Base-by-base conservation (phyloP, 1,139 yeast genomes). In the Hansenula anomala region DNA sequence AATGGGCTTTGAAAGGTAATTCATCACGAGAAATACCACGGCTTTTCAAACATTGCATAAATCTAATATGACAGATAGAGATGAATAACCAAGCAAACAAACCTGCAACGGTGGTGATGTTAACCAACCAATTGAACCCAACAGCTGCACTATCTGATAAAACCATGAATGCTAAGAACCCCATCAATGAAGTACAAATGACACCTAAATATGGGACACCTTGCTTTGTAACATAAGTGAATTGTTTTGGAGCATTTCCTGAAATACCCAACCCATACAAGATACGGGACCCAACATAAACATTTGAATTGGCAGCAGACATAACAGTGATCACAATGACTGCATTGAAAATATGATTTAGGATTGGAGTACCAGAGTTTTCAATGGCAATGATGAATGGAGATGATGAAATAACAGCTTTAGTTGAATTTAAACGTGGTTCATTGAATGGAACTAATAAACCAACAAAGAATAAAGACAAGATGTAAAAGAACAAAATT, bases 41-140 rank as follows among this genome's bases (percentile, higher is more conserved):
- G 23, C 61, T 53, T 48, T 71, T 72, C 52, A 83, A 64, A 33
- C 85, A 78, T 35, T 65, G 60, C 80, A 80, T 80, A 59, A 82
- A 83, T 56, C 87, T 68, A 38, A 83, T 66, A 58, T 82, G 90
- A 31, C 85, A 70, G 38, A 73, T 60, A 8, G 81, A 71, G 44
- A 83, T 82, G 61, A 78, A 74, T 39, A 80, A 73, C 92, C 92
- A 83, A 9, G 86, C 73, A 48, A 82, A 78, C 51, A 82, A 69
- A 37, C 90, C 90, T 6, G 89, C 80, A 34, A 83, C 82, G 19
- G 88, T 85, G 27, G 88, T 75, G 49, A 90, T 80, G 62, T 86
- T 87, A 50, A 88, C 73, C 47, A 90, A 74, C 90, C 96, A 90
- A 51, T 73, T 65, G 66, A 89, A 90, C 10, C 89, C 97, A 14